phyloP scores from a whole-genome alignment of 176 grass and related monocot species.

The Oryza meridionalis region DNA sequence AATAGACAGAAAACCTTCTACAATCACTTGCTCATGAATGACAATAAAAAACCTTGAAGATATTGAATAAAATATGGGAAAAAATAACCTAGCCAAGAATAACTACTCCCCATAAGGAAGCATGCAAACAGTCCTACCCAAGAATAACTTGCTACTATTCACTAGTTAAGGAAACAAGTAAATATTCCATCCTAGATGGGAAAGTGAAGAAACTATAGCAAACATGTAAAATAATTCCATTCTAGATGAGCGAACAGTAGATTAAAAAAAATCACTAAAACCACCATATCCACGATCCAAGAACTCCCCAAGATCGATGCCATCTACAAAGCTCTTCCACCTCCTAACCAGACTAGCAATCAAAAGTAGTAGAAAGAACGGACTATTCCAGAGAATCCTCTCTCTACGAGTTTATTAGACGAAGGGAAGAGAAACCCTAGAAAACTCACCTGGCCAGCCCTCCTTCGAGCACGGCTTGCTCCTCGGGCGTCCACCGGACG shows the following conservation, averaged over 20 bases:
- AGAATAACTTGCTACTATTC: background rate
- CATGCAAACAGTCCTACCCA: background rate
- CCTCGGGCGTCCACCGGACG: slow-evolving; percentile 46
- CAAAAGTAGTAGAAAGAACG: background rate
- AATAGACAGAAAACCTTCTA: background rate
- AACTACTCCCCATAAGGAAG: background rate
- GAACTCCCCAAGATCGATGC: slow-evolving; percentile 6
- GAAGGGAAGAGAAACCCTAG: background rate
- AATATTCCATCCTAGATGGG: background rate
- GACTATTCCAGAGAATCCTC: background rate
- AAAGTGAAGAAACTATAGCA: background rate
- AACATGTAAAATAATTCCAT: slow-evolving; percentile 5
- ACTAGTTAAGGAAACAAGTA: background rate
- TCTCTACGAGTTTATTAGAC: background rate
- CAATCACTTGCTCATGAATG: background rate
- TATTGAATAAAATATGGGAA: background rate
- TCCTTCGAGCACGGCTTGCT: slow-evolving; percentile 41
- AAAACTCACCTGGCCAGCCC: slow-evolving; percentile 29
- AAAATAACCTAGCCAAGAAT: slow-evolving; percentile 4
- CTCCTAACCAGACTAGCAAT: background rate
- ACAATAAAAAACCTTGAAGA: background rate
- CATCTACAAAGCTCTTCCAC: background rate
- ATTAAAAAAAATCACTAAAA: slow-evolving; percentile 2
- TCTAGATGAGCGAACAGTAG: background rate
- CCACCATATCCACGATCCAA: background rate